Conservation (phyloP, 768 basidiomycete species). For the Porphyrellus cyaneotinctus region DNA sequence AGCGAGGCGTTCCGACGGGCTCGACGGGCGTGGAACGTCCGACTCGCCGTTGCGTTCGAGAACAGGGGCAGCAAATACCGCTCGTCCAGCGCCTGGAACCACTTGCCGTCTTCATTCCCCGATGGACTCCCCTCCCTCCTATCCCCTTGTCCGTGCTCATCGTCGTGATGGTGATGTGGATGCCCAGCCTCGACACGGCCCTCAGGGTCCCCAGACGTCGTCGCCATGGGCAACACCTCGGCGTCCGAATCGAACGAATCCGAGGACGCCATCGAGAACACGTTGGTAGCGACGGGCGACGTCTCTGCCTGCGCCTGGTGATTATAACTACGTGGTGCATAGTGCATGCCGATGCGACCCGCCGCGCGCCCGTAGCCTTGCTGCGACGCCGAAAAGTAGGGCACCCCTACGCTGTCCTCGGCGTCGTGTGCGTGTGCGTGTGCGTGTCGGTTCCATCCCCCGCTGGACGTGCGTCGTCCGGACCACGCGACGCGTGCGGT, state of each 20-base stretch:
- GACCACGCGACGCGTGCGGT: slow-evolving; percentile 32
- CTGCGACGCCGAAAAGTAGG: slow-evolving; percentile 30
- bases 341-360: slow-evolving; percentile 55
- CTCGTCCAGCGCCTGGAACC: slow-evolving; percentile 96
- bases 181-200: slow-evolving; percentile 3
- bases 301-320: slow-evolving; percentile 44
- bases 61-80: slow-evolving; percentile 90
- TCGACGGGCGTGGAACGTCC: slow-evolving; percentile 78
- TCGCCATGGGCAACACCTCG: slow-evolving; percentile 76
- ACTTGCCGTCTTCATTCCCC: slow-evolving; percentile 72
- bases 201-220: slow-evolving; percentile 37
- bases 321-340: slow-evolving; percentile 52
- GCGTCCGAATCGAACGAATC: slow-evolving; percentile 76
- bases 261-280: slow-evolving; percentile 70
- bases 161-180: not conserved
- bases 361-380: slow-evolving; percentile 31
- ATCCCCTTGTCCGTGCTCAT: slow-evolving; percentile 9
- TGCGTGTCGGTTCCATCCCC: slow-evolving; percentile 39
- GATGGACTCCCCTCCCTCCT: not conserved
- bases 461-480: not conserved
- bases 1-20: slow-evolving; percentile 47
- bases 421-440: slow-evolving; percentile 23
- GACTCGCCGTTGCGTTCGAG: slow-evolving; percentile 85
- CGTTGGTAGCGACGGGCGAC: slow-evolving; percentile 22
- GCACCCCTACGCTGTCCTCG: slow-evolving; percentile 40